Evolutionary conservation across 345 rosid species (phyloP).

Genomic region (Diplotaxis tenuifolia): DNA sequence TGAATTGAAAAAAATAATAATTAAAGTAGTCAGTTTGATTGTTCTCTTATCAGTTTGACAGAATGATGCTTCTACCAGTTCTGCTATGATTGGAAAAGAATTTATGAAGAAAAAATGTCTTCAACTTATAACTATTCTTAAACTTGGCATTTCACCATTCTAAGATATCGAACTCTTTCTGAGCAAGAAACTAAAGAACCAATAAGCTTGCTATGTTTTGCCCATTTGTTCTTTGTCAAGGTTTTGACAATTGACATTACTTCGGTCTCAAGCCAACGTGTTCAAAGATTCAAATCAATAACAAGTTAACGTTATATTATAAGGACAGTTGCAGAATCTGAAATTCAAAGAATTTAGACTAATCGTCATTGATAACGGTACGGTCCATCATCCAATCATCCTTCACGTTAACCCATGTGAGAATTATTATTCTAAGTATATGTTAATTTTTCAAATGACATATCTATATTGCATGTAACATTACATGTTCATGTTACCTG

Average conservation of each 20-base stretch:
- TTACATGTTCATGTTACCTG: slow-evolving; percentile 20
- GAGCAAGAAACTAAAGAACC: background rate
- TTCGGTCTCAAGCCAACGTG: slow-evolving; percentile 13
- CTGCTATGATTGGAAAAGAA: background rate
- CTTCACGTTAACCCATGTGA: slow-evolving; percentile 24
- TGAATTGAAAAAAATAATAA: background rate
- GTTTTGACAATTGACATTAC: background rate
- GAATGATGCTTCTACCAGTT: background rate
- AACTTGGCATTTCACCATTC: background rate
- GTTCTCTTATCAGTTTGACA: background rate
- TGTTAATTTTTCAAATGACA: slow-evolving; percentile 4
- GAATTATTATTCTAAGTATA: background rate
- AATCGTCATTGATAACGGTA: slow-evolving; percentile 21
- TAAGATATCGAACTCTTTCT: background rate
- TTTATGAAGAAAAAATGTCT: background rate
- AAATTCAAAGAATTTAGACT: background rate
- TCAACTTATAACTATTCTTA: background rate
- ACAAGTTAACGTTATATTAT: background rate
- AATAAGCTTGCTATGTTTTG: background rate
- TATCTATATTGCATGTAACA: background rate
- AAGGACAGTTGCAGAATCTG: background rate
- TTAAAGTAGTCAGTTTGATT: background rate
- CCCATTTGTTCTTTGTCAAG: slow-evolving; percentile 6
- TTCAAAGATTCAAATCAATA: background rate
- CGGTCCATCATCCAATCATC: slow-evolving; percentile 4